Conservation (phyloP, 768 basidiomycete genomes). For the Mycena chlorophos region DNA sequence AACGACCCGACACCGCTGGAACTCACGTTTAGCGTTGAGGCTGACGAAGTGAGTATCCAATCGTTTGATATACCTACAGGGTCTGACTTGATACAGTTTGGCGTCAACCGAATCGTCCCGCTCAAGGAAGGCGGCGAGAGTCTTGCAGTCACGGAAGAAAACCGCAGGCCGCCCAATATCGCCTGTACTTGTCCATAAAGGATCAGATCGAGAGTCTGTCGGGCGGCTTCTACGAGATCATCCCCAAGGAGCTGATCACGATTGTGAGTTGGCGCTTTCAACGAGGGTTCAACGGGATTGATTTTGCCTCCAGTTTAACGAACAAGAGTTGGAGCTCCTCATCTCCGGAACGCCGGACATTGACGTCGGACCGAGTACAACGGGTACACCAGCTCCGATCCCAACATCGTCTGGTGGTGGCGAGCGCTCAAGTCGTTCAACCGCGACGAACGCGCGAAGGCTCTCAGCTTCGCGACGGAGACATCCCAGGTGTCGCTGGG, state of each 20-base stretch:
- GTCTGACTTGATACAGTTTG: conserved; percentile 59
- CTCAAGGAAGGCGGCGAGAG: conserved; percentile 84
- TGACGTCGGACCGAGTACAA: conserved; percentile 93
- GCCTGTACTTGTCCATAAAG: conserved; percentile 90
- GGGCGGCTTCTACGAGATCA: conserved; percentile 94
- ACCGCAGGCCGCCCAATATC: conserved; percentile 91
- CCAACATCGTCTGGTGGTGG: conserved; percentile 99
- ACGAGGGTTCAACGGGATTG: conserved; percentile 9
- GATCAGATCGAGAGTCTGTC: conserved; percentile 92
- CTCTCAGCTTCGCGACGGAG: conserved; percentile 95
- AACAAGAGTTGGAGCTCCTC: conserved; percentile 89
- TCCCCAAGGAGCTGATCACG: conserved; percentile 91
- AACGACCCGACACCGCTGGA: conserved; percentile 89
- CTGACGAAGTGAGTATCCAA: conserved; percentile 72
- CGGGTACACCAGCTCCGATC: conserved; percentile 84
- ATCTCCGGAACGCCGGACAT: conserved; percentile 99
- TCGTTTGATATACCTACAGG: not conserved
- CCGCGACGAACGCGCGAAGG: conserved; percentile 94
- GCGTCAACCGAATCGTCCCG: conserved; percentile 83
- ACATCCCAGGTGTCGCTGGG: conserved; percentile 91
- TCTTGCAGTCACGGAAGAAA: conserved; percentile 91
- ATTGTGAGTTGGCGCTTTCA: conserved; percentile 59
- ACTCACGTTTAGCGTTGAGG: conserved; percentile 92
- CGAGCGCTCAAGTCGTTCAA: conserved; percentile 96
- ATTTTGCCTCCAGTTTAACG: conserved; percentile 74